phyloP scores from a whole-genome alignment of 1,139 yeast genomes.

The Saccharomyces hybrid region DNA sequence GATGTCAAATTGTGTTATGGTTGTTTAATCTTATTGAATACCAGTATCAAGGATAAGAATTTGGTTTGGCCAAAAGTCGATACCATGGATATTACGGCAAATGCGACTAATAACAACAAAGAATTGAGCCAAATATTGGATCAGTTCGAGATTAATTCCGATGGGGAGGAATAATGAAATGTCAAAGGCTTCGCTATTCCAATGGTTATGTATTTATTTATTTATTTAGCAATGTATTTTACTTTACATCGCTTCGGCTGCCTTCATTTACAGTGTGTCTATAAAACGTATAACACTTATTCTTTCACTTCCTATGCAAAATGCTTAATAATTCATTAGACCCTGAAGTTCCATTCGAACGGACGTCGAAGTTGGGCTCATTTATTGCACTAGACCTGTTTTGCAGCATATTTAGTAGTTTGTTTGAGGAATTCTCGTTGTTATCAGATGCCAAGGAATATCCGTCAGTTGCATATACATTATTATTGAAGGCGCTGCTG shows the following conservation, averaged over 20 bases:
- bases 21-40: constrained; percentile 53
- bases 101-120: constrained; percentile 17
- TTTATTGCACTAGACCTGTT: background rate
- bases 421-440: background rate
- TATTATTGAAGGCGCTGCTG: constrained; percentile 3
- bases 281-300: background rate
- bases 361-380: background rate
- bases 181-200: background rate
- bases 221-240: background rate
- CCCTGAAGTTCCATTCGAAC: background rate
- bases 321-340: constrained; percentile 14
- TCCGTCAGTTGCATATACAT: background rate
- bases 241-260: background rate
- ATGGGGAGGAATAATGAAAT: constrained; percentile 17
- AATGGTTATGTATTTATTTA: background rate
- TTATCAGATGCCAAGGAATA: background rate
- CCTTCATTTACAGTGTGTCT: background rate
- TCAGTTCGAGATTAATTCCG: constrained; percentile 45
- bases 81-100: background rate
- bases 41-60: constrained; percentile 37
- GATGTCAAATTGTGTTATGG: constrained; percentile 58
- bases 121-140: constrained; percentile 37
- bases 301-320: constrained; percentile 13
- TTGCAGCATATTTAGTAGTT: background rate
- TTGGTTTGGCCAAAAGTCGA: constrained; percentile 47